Conservation (phyloP, 2,329 filamentous ascomycete species). For the Colletotrichum coccodes region DNA sequence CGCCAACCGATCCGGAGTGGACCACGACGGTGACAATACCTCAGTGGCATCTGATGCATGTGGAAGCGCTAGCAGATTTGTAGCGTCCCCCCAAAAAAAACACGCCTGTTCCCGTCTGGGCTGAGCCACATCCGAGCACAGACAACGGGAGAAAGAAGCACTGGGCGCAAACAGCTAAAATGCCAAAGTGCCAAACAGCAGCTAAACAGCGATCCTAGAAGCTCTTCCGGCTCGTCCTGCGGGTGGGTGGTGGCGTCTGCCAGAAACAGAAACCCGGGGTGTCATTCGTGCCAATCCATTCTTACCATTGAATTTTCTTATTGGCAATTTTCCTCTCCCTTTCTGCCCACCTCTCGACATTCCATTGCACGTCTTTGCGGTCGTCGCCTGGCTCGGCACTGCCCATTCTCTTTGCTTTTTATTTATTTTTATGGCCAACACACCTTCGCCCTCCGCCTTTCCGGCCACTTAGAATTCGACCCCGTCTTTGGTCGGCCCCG, state of each 20-base stretch:
- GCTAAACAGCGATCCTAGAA: neutral
- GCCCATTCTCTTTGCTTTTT: slow-evolving; percentile 11
- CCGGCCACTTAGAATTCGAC: neutral
- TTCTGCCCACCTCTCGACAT: slow-evolving; percentile 1
- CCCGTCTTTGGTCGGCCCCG: neutral
- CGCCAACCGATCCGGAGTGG: neutral
- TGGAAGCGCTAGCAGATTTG: neutral
- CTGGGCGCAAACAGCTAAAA: slow-evolving; percentile 3
- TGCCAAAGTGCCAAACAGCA: neutral
- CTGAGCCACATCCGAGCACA: slow-evolving; percentile 6
- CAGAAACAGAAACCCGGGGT: neutral
- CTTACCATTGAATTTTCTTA: neutral
- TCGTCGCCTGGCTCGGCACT: slow-evolving; percentile 1
- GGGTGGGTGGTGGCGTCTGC: slow-evolving; percentile 4
- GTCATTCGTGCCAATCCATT: neutral
- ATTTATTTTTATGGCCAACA: neutral
- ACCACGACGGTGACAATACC: neutral
- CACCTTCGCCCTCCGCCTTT: neutral
- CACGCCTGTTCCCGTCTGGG: slow-evolving; percentile 9
- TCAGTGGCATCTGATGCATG: slow-evolving; percentile 7
- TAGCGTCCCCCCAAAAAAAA: slow-evolving; percentile 20
- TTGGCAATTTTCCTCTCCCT: slow-evolving; percentile 1
- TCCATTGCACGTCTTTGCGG: neutral
- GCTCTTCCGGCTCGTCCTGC: neutral
- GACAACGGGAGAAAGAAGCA: slow-evolving; percentile 3